phyloP scores from a whole-genome alignment of 2,329 filamentous ascomycete genomes.

The Fusarium bulbicola region DNA sequence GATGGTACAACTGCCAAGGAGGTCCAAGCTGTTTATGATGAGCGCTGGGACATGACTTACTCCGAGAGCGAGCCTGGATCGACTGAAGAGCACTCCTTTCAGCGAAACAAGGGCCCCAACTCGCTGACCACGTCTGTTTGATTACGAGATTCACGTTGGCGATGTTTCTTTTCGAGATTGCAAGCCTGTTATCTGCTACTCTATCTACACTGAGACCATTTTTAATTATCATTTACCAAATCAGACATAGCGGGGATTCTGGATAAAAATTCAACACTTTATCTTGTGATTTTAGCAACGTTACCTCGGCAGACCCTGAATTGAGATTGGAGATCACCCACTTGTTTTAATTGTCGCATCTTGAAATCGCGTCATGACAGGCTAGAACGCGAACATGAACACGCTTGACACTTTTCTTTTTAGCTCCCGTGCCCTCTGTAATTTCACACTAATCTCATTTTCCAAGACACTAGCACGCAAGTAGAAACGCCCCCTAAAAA shows the following conservation, averaged over 20 bases:
- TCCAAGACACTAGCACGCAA: constrained; percentile 11
- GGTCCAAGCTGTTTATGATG: constrained; percentile 42
- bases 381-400: not conserved
- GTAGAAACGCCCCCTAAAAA: not conserved
- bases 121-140: constrained; percentile 24
- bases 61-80: constrained; percentile 14
- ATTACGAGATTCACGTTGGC: not conserved
- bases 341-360: not conserved
- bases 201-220: not conserved
- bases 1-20: constrained; percentile 35
- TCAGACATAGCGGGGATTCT: not conserved
- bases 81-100: constrained; percentile 16
- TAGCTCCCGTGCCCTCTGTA: not conserved
- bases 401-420: not conserved
- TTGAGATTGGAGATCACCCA: not conserved
- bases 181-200: not conserved
- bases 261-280: not conserved
- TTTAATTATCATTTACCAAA: not conserved
- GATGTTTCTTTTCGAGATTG: not conserved
- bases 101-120: constrained; percentile 12
- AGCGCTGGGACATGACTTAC: constrained; percentile 46
- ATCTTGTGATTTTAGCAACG: not conserved
- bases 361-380: not conserved
- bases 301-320: not conserved
- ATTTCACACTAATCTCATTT: not conserved